These are phyloP conservation scores for Claviceps capensis DNA, from an alignment of 2,329 filamentous ascomycete species.

Conservation along the genomic window DNA sequence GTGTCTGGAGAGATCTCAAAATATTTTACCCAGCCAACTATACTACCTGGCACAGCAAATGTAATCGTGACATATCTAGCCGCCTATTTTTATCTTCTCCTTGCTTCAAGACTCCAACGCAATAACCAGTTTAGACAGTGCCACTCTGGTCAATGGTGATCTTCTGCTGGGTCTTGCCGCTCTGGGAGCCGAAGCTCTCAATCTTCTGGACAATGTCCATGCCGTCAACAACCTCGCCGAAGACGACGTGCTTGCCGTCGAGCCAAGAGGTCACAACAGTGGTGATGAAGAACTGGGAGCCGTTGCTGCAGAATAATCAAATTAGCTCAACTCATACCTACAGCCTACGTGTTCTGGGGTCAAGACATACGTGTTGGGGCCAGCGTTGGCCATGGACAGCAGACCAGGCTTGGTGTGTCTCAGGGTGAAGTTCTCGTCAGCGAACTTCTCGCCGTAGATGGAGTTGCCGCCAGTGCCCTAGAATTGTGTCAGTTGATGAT, in stretches of 20 bases:
- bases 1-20: no score
- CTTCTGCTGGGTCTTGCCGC: conserved; percentile 39
- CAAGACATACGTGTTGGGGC: conserved; percentile 10
- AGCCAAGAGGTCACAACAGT: conserved; percentile 83
- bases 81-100: background rate
- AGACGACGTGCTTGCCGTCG: conserved; percentile 72
- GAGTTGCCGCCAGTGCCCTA: conserved; percentile 11
- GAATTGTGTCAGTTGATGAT: no score
- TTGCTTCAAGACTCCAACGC: background rate
- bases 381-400: conserved; percentile 12
- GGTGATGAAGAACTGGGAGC: conserved; percentile 96
- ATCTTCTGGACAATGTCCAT: conserved; percentile 44
- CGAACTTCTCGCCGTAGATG: conserved; percentile 11
- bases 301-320: conserved; percentile 52
- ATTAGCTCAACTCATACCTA: background rate
- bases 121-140: conserved; percentile 23
- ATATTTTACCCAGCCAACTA: background rate
- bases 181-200: conserved; percentile 41
- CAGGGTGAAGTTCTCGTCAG: conserved; percentile 10
- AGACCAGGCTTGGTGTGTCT: conserved; percentile 10
- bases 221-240: conserved; percentile 52
- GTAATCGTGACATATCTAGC: background rate
- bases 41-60: background rate
- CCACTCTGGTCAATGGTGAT: conserved; percentile 44
- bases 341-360: conserved; percentile 8